Evolutionary conservation across 1,284 basidiomycete genomes (phyloP), one percentile per base, ranked within the genome.

Genomic region (Stygiomarasmius scandens): DNA sequence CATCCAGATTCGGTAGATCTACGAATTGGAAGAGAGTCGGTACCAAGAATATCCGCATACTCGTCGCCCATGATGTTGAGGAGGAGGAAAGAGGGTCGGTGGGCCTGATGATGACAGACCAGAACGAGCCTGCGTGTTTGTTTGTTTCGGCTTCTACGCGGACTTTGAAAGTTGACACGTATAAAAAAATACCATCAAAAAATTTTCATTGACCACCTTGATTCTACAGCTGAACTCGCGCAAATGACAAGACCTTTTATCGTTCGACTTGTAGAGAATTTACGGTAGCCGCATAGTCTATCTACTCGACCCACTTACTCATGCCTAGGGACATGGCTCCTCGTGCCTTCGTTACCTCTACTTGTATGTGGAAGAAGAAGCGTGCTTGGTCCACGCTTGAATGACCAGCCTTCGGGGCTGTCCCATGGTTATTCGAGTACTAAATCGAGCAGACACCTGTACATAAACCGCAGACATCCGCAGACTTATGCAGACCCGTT

Each of bases 341-440:
- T 67, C 61, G 63, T 85, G 86, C 86, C 81, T 80, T 88, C 85
- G 86, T 87, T 80, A 68, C 80, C 85, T 84, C 71, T 81, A 86
- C 86, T 81, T 76, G 85, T 75, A 67, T 66, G 84, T 88, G 86
- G 86, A 77, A 89, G 79, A 88, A 63, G 10, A 61, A 81, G 55
- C 56, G 63, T 63, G 73, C 79, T 73, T 77, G 79, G 80, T 89
- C 86, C 86, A 89, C 86, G 77, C 86, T 89, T 82, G 84, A 81
- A 76, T 80, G 79, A 68, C 78, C 80, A 78, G 70, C 68, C 61
- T 67, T 62, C 61, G 67, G 67, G 69, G 69, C 64, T 62, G 54
- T 58, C 53, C 60, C 55, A 71, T 87, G 86, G 82, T 67, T 78
- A 78, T 80, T 83, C 79, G 85, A 87, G 86, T 86, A 88, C 86